Evolutionary conservation across 106 monocot genomes (phyloP).

Genomic region (Apostasia ramifera): DNA sequence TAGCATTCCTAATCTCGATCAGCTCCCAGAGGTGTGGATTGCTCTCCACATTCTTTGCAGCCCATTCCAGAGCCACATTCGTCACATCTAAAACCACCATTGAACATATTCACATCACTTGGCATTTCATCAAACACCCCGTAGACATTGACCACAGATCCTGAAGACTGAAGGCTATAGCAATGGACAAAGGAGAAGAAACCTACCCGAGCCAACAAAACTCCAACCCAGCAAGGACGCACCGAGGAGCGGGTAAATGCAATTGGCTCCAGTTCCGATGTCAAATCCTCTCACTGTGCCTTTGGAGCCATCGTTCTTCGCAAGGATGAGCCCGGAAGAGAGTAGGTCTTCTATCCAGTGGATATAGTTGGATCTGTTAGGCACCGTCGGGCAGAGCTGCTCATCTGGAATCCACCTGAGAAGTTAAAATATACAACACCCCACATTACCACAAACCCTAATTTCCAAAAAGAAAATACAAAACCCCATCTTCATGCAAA

Average conservation of each 20-base stretch:
- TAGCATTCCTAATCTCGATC: conserved; percentile 74
- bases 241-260: conserved; percentile 94
- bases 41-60: conserved; percentile 73
- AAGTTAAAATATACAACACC: neutral
- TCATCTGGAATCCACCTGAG: conserved; percentile 94
- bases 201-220: conserved; percentile 80
- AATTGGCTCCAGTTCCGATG: conserved; percentile 91
- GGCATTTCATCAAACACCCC: neutral
- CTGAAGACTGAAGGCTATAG: neutral
- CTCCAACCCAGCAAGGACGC: conserved; percentile 83
- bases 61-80: conserved; percentile 83
- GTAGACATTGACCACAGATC: too few species aligned
- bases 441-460: neutral
- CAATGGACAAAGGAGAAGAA: neutral
- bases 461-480: neutral
- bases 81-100: conserved; percentile 56
- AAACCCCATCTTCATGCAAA: neutral
- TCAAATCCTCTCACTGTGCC: conserved; percentile 72
- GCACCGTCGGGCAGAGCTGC: conserved; percentile 90
- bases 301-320: conserved; percentile 7
- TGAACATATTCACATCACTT: neutral
- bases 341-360: conserved; percentile 92
- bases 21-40: conserved; percentile 75
- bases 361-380: conserved; percentile 87
- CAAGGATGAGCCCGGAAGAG: conserved; percentile 54